Base-by-base conservation (phyloP, 2,329 filamentous ascomycete genomes). In the Chaetomiaceae sp. region DNA sequence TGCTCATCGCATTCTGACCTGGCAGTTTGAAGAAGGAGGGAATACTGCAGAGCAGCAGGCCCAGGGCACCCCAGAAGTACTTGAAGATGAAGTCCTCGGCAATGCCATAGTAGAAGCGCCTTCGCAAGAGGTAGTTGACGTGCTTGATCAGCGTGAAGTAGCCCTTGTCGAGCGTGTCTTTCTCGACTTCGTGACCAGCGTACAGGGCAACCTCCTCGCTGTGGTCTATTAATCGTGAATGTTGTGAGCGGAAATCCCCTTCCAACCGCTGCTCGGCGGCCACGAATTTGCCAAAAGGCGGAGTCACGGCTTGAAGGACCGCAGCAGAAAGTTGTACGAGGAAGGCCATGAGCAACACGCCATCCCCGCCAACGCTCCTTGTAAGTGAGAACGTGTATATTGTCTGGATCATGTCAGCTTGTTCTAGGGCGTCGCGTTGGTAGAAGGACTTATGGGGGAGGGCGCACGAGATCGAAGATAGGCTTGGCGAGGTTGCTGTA, bases 41-140 rank as follows among this genome's bases (percentile, higher is more conserved):
- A 0, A 95, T 83, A 65, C 88, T 94, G 72, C 93, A 98, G 9
- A 98, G 81, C 53, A 95, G 67, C 54, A 98, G 75, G 1, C 93
- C 93, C 35, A 98, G 67, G 2, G 93, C 91, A 33, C 93, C 93
- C 93, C 93, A 98, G 68, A 97, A 93, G 65, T 98, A 98, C 67
- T 98, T 98, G 68, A 98, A 95, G 48, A 97, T 88, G 66, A 96
- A 98, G 65, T 98, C 93, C 65, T 98, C 93, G 91, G 97, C 96
- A 60, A 98, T 84, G n/a, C 90, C 91, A 64, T 98, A 91, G 65
- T 97, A 97, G 65, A 98, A 86, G 39, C 93, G 81, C 52, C 88
- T 77, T 32, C 90, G 79, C 51, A 98, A 70, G 55, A 97, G 96
- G 61, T 95, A 84, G 66, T 98, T 98, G 62, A 98, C 91, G 68